Conservation (phyloP, 2,329 filamentous ascomycete species). For the Didymella lethalis region DNA sequence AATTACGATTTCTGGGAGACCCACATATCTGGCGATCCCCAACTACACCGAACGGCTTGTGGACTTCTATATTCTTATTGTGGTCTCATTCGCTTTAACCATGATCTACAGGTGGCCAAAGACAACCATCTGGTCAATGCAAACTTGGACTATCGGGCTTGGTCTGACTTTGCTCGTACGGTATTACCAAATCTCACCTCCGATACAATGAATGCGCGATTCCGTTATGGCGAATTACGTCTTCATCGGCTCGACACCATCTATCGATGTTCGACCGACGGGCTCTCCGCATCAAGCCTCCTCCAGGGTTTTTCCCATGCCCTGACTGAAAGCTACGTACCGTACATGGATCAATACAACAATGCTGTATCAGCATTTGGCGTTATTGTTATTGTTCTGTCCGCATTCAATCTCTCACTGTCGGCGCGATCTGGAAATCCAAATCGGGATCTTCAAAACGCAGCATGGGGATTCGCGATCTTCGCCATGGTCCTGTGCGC, state of each 20-base stretch:
- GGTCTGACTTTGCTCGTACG: background rate
- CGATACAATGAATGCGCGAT: background rate
- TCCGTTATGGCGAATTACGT: background rate
- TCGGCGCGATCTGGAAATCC: background rate
- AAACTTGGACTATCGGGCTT: background rate
- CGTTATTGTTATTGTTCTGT: background rate
- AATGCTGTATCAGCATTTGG: background rate
- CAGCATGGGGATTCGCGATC: background rate
- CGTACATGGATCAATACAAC: background rate
- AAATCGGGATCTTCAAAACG: background rate
- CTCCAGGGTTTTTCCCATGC: background rate
- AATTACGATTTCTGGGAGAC: background rate
- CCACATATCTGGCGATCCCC: background rate
- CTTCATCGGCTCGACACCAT: background rate
- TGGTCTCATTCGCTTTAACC: background rate
- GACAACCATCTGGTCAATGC: background rate
- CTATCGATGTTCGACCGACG: background rate
- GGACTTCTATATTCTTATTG: background rate
- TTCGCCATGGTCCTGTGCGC: background rate
- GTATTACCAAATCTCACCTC: background rate
- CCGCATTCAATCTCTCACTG: background rate
- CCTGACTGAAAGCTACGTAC: background rate
- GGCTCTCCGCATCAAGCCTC: background rate
- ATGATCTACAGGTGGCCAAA: background rate
- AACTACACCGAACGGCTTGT: background rate